phyloP scores from a whole-genome alignment of 2,329 filamentous ascomycete species.

The Penicillium glabrum region DNA sequence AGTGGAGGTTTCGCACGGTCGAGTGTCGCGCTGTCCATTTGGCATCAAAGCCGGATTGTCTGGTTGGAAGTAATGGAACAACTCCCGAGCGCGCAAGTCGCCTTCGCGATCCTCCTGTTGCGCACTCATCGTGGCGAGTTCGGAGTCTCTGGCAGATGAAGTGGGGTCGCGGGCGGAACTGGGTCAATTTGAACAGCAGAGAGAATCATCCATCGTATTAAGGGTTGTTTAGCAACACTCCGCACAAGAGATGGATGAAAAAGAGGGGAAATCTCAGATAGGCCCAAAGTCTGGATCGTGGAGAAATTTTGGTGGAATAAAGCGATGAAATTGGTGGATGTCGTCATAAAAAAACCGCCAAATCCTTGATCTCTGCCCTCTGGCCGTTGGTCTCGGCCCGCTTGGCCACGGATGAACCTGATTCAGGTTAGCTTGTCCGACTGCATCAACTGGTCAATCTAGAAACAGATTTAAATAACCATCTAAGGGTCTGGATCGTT shows the following conservation, averaged over 20 bases:
- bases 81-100: not conserved
- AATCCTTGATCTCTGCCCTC: not conserved
- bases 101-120: not conserved
- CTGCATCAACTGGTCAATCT: too few species aligned
- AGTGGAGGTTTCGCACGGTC: not conserved
- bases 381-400: too few species aligned
- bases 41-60: not conserved
- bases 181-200: too few species aligned
- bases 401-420: too few species aligned
- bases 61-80: not conserved
- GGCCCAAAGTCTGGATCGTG: not conserved
- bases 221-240: too few species aligned
- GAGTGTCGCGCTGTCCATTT: not conserved
- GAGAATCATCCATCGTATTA: too few species aligned
- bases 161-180: too few species aligned
- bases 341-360: not conserved
- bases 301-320: not conserved
- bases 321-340: not conserved
- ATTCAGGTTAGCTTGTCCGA: too few species aligned
- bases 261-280: not conserved
- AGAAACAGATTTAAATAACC: too few species aligned
- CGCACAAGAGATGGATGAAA: not conserved
- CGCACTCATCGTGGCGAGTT: not conserved
- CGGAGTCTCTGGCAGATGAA: not conserved
- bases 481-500: too few species aligned